Base-by-base conservation (phyloP, 805 yeast species). In the Candida yuanshanica region DNA sequence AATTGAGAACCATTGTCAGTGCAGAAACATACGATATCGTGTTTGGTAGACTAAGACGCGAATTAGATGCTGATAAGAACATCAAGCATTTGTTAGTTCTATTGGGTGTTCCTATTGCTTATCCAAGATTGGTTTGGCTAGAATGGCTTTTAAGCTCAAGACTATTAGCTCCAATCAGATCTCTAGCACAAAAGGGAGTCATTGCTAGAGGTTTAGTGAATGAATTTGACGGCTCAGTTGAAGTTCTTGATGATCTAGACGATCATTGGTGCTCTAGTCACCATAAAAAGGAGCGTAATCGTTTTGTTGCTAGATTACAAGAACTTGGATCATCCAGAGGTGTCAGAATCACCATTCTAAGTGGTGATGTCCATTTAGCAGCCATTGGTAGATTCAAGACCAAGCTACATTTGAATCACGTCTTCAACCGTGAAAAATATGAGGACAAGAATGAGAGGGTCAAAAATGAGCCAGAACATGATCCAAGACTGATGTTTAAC, bases 191-290 rank as follows among this genome's bases (percentile, higher is more conserved):
- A 41, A 74, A 72, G 43, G 88, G 89, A 3, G 62, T 84, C 32
- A 58, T 81, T 26, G 74, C 79, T 37, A 71, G 73, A 44, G 95
- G 95, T 0, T 63, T 91, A 25, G 88, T 88, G 20, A 91, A 93
- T 57, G 93, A 86, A 51, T 91, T 90, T 55, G 96, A 90, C 58
- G 97, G 97, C 2, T 78, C 83, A 32, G 80, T 91, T 6, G 98
- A 91, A 63, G 77, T 91, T 13, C 71, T 93, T 50, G 98, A 93
- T 58, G 98, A 91, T 60, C 70, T 93, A 62, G 82, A 89, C 56
- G 99, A 91, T 59, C 98, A 91, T 65, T 91, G 99, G 99, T 89
- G 97, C 60, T 82, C 96, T 4, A 72, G 72, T 44, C 75, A 81
- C 59, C 99, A 91, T 65, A 93, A 91, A 60, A 62, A 63, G 37